Conservation (phyloP, 2,329 filamentous ascomycete genomes). For the Aureobasidium subglaciale region DNA sequence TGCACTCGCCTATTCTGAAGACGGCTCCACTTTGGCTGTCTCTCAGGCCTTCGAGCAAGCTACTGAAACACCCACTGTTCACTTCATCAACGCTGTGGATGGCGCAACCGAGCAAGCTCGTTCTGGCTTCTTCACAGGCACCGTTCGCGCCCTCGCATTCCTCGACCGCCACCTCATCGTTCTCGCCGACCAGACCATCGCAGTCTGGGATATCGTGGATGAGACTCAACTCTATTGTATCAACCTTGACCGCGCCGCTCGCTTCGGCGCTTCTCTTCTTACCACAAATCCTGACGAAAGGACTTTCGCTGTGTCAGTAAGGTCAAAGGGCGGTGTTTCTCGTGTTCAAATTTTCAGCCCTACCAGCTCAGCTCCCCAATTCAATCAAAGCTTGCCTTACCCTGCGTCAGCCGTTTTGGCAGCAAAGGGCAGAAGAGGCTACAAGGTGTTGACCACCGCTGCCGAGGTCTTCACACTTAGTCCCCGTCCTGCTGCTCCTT, state of each 20-base stretch:
- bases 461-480: slow-evolving; percentile 57
- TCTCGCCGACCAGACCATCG: slow-evolving; percentile 63
- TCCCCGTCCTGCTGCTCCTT: slow-evolving; percentile 21
- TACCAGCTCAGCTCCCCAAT: not conserved
- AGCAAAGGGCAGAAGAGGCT: slow-evolving; percentile 59
- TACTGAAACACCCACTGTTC: slow-evolving; percentile 54
- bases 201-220: slow-evolving; percentile 77
- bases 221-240: slow-evolving; percentile 66
- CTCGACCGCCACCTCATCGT: slow-evolving; percentile 68
- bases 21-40: slow-evolving; percentile 75
- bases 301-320: slow-evolving; percentile 34
- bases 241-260: slow-evolving; percentile 40
- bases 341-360: slow-evolving; percentile 6
- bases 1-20: slow-evolving; percentile 69
- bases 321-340: not conserved
- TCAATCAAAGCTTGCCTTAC: not conserved
- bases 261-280: slow-evolving; percentile 43
- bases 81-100: slow-evolving; percentile 67
- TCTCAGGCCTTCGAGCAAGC: slow-evolving; percentile 35
- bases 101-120: slow-evolving; percentile 61
- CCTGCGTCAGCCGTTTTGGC: slow-evolving; percentile 55
- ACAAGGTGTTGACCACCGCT: slow-evolving; percentile 66
- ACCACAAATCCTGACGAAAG: slow-evolving; percentile 57
- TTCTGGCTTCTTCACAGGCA: slow-evolving; percentile 56
- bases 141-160: slow-evolving; percentile 60